Conservation (phyloP, 83 land plant species). For the Picea engelmannii region DNA sequence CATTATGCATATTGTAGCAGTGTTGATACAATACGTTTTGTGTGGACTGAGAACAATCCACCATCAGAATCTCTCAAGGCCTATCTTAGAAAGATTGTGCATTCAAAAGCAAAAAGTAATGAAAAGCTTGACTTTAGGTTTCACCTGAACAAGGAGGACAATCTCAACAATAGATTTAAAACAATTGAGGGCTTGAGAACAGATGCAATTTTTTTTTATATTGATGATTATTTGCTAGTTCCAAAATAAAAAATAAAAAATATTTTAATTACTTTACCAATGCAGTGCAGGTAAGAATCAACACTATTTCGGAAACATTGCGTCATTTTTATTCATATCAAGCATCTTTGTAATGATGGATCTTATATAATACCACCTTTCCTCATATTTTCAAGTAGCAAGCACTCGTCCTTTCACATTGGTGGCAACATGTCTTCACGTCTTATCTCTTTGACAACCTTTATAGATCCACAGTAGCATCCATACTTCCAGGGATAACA, state of each 20-base stretch:
- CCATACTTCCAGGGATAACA: no score
- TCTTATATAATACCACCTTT: no score
- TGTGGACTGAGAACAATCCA: slow-evolving; percentile 92
- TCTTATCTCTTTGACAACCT: no score
- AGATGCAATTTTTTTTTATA: slow-evolving; percentile 87
- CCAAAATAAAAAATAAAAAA: background rate
- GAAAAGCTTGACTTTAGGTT: slow-evolving; percentile 43
- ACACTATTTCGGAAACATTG: no score
- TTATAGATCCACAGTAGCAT: no score
- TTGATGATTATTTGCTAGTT: slow-evolving; percentile 93
- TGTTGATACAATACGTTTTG: slow-evolving; percentile 80
- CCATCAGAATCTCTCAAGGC: slow-evolving; percentile 53
- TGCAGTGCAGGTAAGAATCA: no score
- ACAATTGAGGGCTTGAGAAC: slow-evolving; percentile 65
- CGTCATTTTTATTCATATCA: no score
- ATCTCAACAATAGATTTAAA: slow-evolving; percentile 92
- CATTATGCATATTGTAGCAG: slow-evolving; percentile 80
- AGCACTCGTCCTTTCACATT: no score
- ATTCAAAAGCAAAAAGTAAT: slow-evolving; percentile 20
- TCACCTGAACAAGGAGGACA: slow-evolving; percentile 84
- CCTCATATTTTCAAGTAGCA: no score
- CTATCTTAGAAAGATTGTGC: slow-evolving; percentile 16
- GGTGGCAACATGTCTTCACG: no score
- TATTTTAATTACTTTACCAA: no score
- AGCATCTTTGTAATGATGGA: no score